A percentile compares a stretch with the other conserved stretches of the same genome.
phyloP scores from a whole-genome alignment of 2,329 filamentous ascomycete species.

The Zelopaecilomyces penicillatus region DNA sequence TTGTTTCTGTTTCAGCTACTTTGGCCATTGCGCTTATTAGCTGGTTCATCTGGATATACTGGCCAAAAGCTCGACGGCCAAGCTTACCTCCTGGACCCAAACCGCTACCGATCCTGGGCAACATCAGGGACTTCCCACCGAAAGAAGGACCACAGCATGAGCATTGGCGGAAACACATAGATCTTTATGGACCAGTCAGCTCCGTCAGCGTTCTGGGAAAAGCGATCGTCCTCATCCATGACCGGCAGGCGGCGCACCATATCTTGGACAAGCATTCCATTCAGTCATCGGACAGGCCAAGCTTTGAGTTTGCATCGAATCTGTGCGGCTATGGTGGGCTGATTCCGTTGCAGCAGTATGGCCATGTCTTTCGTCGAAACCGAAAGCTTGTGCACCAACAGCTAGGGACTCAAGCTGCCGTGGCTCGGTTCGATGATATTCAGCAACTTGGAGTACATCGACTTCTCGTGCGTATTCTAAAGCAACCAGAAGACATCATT shows the following conservation, averaged over 20 bases:
- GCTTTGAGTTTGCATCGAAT: background rate
- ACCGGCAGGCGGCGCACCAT: conserved; percentile 23
- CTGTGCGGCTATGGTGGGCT: background rate
- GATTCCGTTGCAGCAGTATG: background rate
- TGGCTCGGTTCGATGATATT: background rate
- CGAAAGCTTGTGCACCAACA: conserved; percentile 4
- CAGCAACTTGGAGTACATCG: conserved; percentile 1
- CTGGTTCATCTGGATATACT: too few relatives aligned
- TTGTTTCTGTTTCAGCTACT: too few relatives aligned
- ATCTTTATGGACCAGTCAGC: conserved; percentile 20
- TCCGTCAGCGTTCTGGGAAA: conserved; percentile 16
- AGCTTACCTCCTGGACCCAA: conserved; percentile 18
- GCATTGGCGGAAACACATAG: conserved; percentile 25
- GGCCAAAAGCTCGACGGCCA: too few relatives aligned
- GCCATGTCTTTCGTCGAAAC: background rate
- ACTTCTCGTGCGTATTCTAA: background rate
- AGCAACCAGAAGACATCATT: background rate
- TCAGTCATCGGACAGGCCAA: conserved; percentile 12
- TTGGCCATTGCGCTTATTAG: too few relatives aligned
- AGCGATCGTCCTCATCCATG: conserved; percentile 31
- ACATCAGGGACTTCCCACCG: conserved; percentile 34
- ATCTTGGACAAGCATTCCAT: conserved; percentile 26
- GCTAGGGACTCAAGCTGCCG: background rate
- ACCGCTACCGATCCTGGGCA: conserved; percentile 34
- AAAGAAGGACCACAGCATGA: conserved; percentile 18